Base-by-base conservation (phyloP, 306 rosid genomes). In the Canavalia ensiformis region DNA sequence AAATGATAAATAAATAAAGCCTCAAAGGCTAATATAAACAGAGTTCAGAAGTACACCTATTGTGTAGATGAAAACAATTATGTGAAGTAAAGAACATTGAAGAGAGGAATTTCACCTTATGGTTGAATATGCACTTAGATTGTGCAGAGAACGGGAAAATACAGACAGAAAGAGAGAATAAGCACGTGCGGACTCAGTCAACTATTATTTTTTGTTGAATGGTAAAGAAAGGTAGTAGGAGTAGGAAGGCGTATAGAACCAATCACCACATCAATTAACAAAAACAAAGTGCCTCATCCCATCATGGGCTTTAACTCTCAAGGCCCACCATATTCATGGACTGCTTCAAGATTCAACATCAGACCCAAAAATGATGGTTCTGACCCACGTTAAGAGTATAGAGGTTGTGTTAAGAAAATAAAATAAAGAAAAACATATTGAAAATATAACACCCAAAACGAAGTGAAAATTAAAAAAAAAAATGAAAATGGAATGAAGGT, bases 171-270 rank as follows among this genome's bases (percentile, higher is more conserved):
- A 41, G 39, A n/a, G 49, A 78, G 47, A n/a, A 18, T 54, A 30
- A 42, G 31, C 37, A 78, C 1, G 31, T 51, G 64, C 11, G 28
- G 54, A 62, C 25, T 59, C 2, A 57, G 52, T 69, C 72, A 79
- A 35, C 49, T 41, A 47, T 34, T n/a, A 0, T 25, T 47, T 9
- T 34, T 58, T 3, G 59, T 80, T 47, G 49, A 44, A 79, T 69
- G 71, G 77, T 47, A 46, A 70, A n/a, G 70, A 46, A 79, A 44
- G 42, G 29, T 39, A 60, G 51, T 68, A 55, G 70, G 83, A 35
- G 44, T 54, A 54, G 74, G 45, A 28, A 65, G 7, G 45, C 2
- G 10, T 41, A 11, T 47, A 13, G 25, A 18, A 47, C 49, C 54
- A 62, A 8, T 39, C 58, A 75, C 11, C 25, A 18, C 79, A 10